Percentiles rank a stretch among this genome's conserved stretches.
phyloP scores from a whole-genome alignment of 73 alveolate species.

The Uronychia setigera region DNA sequence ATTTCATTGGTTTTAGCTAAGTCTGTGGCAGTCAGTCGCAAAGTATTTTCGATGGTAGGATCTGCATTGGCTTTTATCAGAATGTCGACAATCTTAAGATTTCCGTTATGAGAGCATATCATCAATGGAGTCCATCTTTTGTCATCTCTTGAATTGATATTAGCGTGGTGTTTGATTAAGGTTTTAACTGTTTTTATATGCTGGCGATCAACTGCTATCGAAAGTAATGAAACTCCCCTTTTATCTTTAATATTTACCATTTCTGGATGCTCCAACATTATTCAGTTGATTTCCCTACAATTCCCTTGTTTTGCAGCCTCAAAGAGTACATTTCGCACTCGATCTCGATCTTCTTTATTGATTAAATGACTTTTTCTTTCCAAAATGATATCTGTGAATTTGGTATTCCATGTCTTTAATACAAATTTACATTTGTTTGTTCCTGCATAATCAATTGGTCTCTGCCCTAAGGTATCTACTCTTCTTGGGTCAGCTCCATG shows the following conservation, averaged over 20 bases:
- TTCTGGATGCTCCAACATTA: background rate
- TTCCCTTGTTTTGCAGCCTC: background rate
- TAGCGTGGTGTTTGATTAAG: slow-evolving; percentile 11
- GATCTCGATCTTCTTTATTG: background rate
- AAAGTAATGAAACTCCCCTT: slow-evolving; percentile 7
- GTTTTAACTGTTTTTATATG: background rate
- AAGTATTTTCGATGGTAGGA: slow-evolving; percentile 3
- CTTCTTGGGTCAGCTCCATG: slow-evolving; percentile 33
- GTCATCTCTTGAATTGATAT: slow-evolving; percentile 19
- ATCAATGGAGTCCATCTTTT: slow-evolving; percentile 48
- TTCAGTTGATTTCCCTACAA: background rate
- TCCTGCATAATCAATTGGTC: slow-evolving; percentile 5
- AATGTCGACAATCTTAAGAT: slow-evolving; percentile 6
- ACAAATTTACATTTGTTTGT: background rate
- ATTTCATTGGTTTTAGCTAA: slow-evolving; percentile 11
- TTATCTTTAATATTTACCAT: slow-evolving; percentile 10
- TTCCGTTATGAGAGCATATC: slow-evolving; percentile 5
- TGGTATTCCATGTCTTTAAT: slow-evolving; percentile 12
- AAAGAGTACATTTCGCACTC: background rate
- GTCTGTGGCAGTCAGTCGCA: slow-evolving; percentile 11
- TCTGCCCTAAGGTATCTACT: slow-evolving; percentile 7
- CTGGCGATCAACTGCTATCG: background rate
- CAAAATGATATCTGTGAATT: slow-evolving; percentile 15
- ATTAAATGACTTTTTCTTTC: background rate
- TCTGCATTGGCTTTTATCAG: slow-evolving; percentile 12